Evolutionary conservation across 2,329 filamentous ascomycete genomes (phyloP).

Genomic region (Amauroascus niger): DNA sequence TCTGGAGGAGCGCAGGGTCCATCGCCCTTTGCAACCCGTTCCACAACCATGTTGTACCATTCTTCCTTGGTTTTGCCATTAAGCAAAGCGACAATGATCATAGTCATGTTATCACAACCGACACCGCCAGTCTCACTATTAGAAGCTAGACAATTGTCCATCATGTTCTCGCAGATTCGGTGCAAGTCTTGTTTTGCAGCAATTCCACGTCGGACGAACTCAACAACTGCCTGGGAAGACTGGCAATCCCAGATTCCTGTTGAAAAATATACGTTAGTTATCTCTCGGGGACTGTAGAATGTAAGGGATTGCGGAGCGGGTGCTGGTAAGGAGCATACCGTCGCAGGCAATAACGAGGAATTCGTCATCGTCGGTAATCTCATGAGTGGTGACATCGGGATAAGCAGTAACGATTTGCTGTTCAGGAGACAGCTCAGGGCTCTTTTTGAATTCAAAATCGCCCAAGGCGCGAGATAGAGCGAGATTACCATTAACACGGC

Average conservation of each 20-base stretch:
- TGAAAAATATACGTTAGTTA: constrained; percentile 10
- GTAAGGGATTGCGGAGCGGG: background rate
- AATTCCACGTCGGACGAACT: constrained; percentile 93
- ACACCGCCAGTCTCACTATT: constrained; percentile 97
- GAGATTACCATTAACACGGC: constrained; percentile 94
- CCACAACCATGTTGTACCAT: constrained; percentile 95
- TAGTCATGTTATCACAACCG: constrained; percentile 99
- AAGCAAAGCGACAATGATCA: constrained; percentile 80
- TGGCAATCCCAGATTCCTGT: constrained; percentile 99
- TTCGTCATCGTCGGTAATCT: constrained; percentile 85
- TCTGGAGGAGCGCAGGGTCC: constrained; percentile 97
- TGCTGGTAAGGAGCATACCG: constrained; percentile 49
- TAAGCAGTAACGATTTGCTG: constrained; percentile 97
- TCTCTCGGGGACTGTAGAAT: constrained; percentile 17
- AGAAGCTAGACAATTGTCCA: constrained; percentile 97
- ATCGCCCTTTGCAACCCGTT: constrained; percentile 89
- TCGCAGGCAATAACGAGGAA: constrained; percentile 90
- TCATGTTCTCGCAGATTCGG: constrained; percentile 99
- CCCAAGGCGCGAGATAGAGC: constrained; percentile 94
- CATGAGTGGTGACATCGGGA: constrained; percentile 86
- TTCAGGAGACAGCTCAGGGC: constrained; percentile 90
- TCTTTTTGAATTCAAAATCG: constrained; percentile 99
- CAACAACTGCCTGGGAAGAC: constrained; percentile 91
- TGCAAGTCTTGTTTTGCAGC: constrained; percentile 90
- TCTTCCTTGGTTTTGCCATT: constrained; percentile 89